phyloP scores from a whole-genome alignment of 208 protist species.

The Trypanosomatidae sp. region DNA sequence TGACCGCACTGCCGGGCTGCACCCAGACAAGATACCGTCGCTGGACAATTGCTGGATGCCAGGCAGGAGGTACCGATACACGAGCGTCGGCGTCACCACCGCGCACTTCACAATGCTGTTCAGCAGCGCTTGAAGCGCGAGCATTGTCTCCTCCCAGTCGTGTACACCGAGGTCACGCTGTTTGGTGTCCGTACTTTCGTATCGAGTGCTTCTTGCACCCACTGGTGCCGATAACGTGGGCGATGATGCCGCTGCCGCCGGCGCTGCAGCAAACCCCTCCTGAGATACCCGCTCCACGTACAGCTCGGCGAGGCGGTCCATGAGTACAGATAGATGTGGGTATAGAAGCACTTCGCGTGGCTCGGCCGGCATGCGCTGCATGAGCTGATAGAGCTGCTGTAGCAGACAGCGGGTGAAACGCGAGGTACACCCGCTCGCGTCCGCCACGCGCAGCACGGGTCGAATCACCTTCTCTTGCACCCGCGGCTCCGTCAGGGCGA shows the following conservation, averaged over 20 bases:
- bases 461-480: constrained; percentile 54
- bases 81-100: constrained; percentile 63
- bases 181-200: background rate
- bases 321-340: constrained; percentile 48
- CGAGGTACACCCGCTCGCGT: constrained; percentile 48
- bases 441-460: constrained; percentile 36
- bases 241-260: background rate
- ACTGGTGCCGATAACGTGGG: background rate
- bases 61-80: constrained; percentile 53
- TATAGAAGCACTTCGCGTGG: constrained; percentile 67
- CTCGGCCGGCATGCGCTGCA: constrained; percentile 62
- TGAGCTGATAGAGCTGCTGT: constrained; percentile 50
- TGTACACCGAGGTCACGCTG: constrained; percentile 2
- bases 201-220: too few species aligned
- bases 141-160: constrained; percentile 46
- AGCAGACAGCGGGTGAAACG: constrained; percentile 40
- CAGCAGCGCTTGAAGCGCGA: constrained; percentile 42
- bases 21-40: constrained; percentile 23
- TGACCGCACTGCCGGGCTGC: constrained; percentile 33
- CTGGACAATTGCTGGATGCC: constrained; percentile 42
- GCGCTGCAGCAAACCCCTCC: background rate
- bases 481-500: constrained; percentile 28
- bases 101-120: constrained; percentile 51
- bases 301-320: constrained; percentile 46
- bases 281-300: constrained; percentile 22